Percentiles rank a stretch among this genome's conserved stretches.
phyloP scores from a whole-genome alignment of 306 rosid species.

The Arachis stenosperma region DNA sequence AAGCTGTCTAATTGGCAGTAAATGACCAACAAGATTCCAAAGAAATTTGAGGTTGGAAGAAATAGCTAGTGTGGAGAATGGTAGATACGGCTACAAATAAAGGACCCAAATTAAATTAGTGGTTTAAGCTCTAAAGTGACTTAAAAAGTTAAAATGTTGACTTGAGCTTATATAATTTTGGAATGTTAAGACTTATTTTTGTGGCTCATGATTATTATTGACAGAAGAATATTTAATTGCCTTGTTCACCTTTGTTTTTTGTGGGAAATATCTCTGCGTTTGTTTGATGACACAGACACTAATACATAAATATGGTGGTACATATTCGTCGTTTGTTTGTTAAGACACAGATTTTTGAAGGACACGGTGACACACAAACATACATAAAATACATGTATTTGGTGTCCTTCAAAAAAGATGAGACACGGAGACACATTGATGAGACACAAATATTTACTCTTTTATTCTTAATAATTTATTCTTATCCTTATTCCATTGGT shows the following conservation, averaged over 20 bases:
- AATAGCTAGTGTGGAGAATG: background rate
- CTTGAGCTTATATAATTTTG: background rate
- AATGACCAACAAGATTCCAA: background rate
- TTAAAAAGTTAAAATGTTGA: background rate
- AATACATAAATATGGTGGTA: no score
- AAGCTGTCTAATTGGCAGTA: conserved; percentile 1
- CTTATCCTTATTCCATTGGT: no score
- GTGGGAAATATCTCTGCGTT: background rate
- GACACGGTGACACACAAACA: no score
- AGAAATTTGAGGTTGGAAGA: background rate
- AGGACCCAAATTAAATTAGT: background rate
- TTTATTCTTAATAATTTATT: no score
- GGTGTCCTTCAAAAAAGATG: no score
- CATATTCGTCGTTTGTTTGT: no score
- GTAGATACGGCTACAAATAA: background rate
- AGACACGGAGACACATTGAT: no score
- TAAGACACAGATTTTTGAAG: no score
- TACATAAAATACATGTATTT: no score
- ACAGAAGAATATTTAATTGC: background rate
- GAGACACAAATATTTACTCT: no score
- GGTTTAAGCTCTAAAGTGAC: background rate
- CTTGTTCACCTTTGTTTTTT: background rate
- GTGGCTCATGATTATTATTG: background rate
- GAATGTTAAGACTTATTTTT: background rate
- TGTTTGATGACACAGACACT: no score